phyloP scores from a whole-genome alignment of 352 stramenopile genomes.

The Halophytophthora polymorphica region DNA sequence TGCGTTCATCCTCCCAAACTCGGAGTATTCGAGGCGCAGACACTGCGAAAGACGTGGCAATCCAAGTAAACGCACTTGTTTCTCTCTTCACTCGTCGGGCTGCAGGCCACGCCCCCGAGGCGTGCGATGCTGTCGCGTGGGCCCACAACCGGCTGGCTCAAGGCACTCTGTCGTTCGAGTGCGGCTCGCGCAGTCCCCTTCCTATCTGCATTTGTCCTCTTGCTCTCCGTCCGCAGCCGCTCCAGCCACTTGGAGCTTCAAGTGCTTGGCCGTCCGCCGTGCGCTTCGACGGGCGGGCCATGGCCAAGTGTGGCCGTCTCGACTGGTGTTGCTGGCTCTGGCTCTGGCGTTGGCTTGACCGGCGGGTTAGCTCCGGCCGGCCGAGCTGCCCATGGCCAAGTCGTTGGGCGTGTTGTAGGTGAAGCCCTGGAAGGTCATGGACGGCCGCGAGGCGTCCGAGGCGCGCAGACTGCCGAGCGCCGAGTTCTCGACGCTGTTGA shows the following conservation, averaged over 20 bases:
- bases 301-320: too few relatives aligned
- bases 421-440: conserved; percentile 89
- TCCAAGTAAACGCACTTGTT: conserved; percentile 33
- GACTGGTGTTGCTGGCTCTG: too few relatives aligned
- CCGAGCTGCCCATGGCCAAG: conserved; percentile 69
- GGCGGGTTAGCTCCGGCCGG: conserved; percentile 45
- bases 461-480: conserved; percentile 56
- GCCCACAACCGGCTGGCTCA: too few relatives aligned
- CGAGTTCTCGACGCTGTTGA: conserved; percentile 83
- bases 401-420: conserved; percentile 90
- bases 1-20: conserved; percentile 22
- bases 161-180: too few relatives aligned
- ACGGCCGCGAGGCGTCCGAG: conserved; percentile 75
- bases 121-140: too few relatives aligned
- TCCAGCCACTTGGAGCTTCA: too few relatives aligned
- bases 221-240: too few relatives aligned
- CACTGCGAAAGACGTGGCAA: conserved; percentile 17
- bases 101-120: too few relatives aligned
- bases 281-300: too few relatives aligned
- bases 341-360: conserved; percentile 14
- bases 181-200: too few relatives aligned
- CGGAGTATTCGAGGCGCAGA: conserved; percentile 37
- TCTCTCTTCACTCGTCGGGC: conserved; percentile 3
- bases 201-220: too few relatives aligned
- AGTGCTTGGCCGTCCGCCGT: too few relatives aligned